These are phyloP conservation scores for Vitis hybrid DNA, from an alignment of 177 flowering plant species.

Conservation along the genomic window DNA sequence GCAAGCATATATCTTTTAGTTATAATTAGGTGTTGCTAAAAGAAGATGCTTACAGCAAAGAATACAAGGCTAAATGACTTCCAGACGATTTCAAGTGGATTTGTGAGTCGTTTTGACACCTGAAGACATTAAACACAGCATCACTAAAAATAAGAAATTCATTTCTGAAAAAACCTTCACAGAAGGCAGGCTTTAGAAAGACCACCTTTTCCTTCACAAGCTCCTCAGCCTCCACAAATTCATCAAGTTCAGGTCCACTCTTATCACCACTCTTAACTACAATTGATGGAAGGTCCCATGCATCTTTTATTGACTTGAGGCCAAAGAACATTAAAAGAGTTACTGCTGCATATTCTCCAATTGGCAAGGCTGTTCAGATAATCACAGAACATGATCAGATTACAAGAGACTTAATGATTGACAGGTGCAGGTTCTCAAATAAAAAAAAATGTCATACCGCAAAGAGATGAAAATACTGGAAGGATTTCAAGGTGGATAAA, in stretches of 20 bases:
- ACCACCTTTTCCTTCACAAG: constrained; percentile 92
- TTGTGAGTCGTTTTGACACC: constrained; percentile 71
- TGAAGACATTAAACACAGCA: constrained; percentile 27
- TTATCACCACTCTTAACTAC: constrained; percentile 39
- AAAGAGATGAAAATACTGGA: too few species aligned
- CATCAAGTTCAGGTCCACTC: constrained; percentile 66
- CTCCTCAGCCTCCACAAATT: constrained; percentile 92
- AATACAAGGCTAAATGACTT: constrained; percentile 95
- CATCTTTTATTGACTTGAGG: constrained; percentile 86
- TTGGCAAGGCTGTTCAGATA: constrained; percentile 74
- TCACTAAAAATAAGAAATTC: constrained; percentile 3
- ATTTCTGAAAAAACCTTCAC: neutral
- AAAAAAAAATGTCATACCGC: neutral
- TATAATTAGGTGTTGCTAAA: neutral
- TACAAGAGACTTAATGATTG: neutral
- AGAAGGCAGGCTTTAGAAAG: too few species aligned
- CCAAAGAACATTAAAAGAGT: constrained; percentile 91
- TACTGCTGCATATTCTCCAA: constrained; percentile 97
- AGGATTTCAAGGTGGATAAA: too few species aligned
- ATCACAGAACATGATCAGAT: constrained; percentile 9
- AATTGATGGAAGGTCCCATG: constrained; percentile 89
- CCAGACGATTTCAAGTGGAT: constrained; percentile 90
- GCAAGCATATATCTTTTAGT: neutral
- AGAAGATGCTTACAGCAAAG: constrained; percentile 73
- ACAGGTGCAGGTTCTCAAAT: neutral